These are phyloP conservation scores for Leccinum pachyderme DNA, from an alignment of 1,284 basidiomycete genomes.

Conservation along the genomic window DNA sequence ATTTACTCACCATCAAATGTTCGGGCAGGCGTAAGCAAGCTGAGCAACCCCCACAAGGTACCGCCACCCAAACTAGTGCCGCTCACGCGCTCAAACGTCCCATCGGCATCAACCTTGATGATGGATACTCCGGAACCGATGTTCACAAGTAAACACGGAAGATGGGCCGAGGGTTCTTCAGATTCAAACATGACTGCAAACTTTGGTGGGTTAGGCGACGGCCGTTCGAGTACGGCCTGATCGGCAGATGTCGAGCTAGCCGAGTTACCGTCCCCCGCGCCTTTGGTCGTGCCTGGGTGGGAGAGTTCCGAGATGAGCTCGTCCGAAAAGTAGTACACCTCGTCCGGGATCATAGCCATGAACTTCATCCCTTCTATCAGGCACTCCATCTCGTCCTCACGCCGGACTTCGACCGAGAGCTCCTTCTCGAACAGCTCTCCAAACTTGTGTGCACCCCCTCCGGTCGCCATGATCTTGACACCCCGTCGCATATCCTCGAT, in stretches of 20 bases:
- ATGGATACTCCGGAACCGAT: conserved; percentile 98
- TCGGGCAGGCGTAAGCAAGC: conserved; percentile 91
- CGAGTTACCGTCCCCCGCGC: conserved; percentile 6
- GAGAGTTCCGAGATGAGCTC: conserved; percentile 90
- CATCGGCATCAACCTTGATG: conserved; percentile 95
- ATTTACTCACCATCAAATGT: conserved; percentile 85
- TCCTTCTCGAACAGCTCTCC: conserved; percentile 78
- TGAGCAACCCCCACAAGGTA: conserved; percentile 97
- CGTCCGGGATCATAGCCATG: conserved; percentile 94
- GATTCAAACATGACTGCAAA: conserved; percentile 86
- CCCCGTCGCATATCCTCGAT: conserved; percentile 89
- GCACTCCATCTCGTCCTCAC: conserved; percentile 99
- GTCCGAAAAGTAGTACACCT: conserved; percentile 99
- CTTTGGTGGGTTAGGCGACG: conserved; percentile 88
- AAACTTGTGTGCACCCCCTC: conserved; percentile 95
- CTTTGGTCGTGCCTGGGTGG: conserved; percentile 46
- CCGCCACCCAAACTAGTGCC: conserved; percentile 98
- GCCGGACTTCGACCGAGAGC: conserved; percentile 81
- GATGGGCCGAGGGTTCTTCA: conserved; percentile 75
- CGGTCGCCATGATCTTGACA: conserved; percentile 98
- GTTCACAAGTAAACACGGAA: conserved; percentile 97
- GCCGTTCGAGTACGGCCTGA: conserved; percentile 66
- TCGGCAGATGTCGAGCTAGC: conserved; percentile 11
- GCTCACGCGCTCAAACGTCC: conserved; percentile 93
- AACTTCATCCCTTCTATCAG: conserved; percentile 97